A percentile compares a stretch with the other conserved stretches of the same genome.
These are phyloP conservation scores for Boletus rubropictus DNA, from an alignment of 768 basidiomycete genomes.

Conservation along the genomic window DNA sequence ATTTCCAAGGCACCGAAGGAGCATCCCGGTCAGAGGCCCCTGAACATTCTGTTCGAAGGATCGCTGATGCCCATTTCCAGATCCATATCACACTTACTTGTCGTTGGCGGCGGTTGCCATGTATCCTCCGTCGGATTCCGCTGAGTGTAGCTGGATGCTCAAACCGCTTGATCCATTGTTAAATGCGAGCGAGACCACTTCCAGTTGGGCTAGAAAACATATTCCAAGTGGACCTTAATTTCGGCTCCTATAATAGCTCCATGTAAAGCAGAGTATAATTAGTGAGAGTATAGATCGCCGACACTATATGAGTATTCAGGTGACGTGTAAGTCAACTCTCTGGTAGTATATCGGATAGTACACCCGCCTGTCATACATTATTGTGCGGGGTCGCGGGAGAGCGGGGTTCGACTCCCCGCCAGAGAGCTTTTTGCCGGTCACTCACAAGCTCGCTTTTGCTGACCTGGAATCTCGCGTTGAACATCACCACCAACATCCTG, in stretches of 20 bases:
- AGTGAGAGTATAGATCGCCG: background rate
- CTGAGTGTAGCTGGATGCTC: conserved; percentile 49
- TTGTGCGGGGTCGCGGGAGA: conserved; percentile 30
- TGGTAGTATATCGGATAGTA: conserved; percentile 51
- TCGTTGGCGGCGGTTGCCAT: conserved; percentile 77
- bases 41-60: background rate
- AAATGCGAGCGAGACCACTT: conserved; percentile 64
- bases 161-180: conserved; percentile 59
- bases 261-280: background rate
- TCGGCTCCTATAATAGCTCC: background rate
- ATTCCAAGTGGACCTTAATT: conserved; percentile 36
- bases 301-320: background rate
- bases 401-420: conserved; percentile 45
- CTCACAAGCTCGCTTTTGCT: background rate
- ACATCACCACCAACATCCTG: background rate
- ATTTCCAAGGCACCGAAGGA: conserved; percentile 81
- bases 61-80: conserved; percentile 35
- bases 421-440: conserved; percentile 28
- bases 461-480: too few species aligned
- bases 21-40: conserved; percentile 53
- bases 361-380: conserved; percentile 41
- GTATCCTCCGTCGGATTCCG: conserved; percentile 39
- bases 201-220: conserved; percentile 58
- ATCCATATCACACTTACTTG: conserved; percentile 95
- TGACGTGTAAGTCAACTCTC: conserved; percentile 11